Evolutionary conservation across 495 filamentous ascomycete genomes (phyloP).

Genomic region (Arthonia radiata): DNA sequence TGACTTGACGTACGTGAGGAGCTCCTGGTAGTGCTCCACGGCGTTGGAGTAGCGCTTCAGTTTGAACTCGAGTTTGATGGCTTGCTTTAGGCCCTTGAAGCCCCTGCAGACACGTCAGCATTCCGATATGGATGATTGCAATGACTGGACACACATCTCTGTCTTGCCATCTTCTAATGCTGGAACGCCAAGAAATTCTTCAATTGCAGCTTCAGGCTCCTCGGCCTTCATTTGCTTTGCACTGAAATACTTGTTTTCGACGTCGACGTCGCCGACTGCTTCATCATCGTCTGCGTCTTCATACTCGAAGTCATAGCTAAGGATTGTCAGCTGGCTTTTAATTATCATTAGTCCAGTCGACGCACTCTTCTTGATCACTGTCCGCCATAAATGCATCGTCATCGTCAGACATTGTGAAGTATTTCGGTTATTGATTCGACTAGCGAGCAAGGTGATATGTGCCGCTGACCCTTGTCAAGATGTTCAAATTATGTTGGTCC

Average conservation of each 20-base stretch:
- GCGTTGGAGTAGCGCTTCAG: slow-evolving; percentile 66
- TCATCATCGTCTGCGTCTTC: slow-evolving; percentile 75
- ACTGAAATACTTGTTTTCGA: slow-evolving; percentile 99
- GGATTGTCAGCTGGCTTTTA: slow-evolving; percentile 1
- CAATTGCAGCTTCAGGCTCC: slow-evolving; percentile 68
- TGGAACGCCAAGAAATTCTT: slow-evolving; percentile 73
- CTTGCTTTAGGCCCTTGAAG: slow-evolving; percentile 93
- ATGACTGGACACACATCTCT: slow-evolving; percentile 39
- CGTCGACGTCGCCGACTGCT: slow-evolving; percentile 66
- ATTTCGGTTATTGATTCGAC: too few relatives aligned
- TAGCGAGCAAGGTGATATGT: too few relatives aligned
- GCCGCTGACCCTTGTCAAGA: too few relatives aligned
- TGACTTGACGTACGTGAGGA: slow-evolving; percentile 90
- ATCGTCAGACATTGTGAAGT: slow-evolving; percentile 91
- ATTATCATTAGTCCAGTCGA: too few relatives aligned
- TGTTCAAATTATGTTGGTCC: too few relatives aligned
- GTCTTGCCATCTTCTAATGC: slow-evolving; percentile 70
- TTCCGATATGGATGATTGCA: background rate
- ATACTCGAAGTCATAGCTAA: slow-evolving; percentile 89
- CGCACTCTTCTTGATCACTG: slow-evolving; percentile 67
- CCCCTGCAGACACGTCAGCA: slow-evolving; percentile 26
- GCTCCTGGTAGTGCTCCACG: slow-evolving; percentile 80
- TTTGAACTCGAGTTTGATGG: slow-evolving; percentile 90
- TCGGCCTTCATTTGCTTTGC: slow-evolving; percentile 85
- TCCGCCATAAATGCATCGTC: slow-evolving; percentile 98